These are phyloP conservation scores for Metschnikowia lachancei DNA, from an alignment of 805 yeast genomes.

Conservation along the genomic window DNA sequence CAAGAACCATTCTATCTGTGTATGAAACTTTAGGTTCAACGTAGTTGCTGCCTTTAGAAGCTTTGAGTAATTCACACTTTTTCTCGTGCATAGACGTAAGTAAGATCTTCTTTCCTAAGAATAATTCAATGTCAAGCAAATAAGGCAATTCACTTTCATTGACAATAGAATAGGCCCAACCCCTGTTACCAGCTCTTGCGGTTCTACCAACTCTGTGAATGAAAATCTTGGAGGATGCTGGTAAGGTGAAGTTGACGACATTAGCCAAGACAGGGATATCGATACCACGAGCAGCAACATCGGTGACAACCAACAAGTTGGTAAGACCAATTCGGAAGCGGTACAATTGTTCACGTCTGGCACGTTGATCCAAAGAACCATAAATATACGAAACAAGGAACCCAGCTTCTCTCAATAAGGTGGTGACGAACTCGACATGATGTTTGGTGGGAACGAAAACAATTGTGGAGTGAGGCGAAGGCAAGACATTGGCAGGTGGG, in stretches of 20 bases:
- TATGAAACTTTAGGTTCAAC: conserved; percentile 63
- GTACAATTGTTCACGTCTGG: conserved; percentile 83
- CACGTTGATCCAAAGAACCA: conserved; percentile 93
- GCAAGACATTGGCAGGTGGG: conserved; percentile 80
- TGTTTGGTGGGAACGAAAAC: conserved; percentile 96
- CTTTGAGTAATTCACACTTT: conserved; percentile 51
- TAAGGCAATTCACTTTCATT: conserved; percentile 86
- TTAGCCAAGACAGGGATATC: conserved; percentile 96
- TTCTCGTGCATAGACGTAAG: conserved; percentile 68
- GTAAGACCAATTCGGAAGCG: conserved; percentile 84
- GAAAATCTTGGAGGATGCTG: conserved; percentile 89
- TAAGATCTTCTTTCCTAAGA: conserved; percentile 78
- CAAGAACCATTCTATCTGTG: conserved; percentile 75
- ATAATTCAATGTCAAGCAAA: conserved; percentile 82
- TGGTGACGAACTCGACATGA: conserved; percentile 89
- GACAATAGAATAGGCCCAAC: conserved; percentile 95
- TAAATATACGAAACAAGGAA: conserved; percentile 86
- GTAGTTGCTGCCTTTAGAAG: conserved; percentile 41
- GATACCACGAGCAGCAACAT: conserved; percentile 98
- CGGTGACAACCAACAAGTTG: conserved; percentile 89
- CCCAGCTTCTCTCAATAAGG: conserved; percentile 70
- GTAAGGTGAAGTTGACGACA: conserved; percentile 87
- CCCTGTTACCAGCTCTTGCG: conserved; percentile 97
- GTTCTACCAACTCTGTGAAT: conserved; percentile 98
- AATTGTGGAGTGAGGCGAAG: conserved; percentile 83